These are phyloP conservation scores for Porpolomopsis calyptriformis DNA, from an alignment of 768 basidiomycete genomes.

Conservation along the genomic window DNA sequence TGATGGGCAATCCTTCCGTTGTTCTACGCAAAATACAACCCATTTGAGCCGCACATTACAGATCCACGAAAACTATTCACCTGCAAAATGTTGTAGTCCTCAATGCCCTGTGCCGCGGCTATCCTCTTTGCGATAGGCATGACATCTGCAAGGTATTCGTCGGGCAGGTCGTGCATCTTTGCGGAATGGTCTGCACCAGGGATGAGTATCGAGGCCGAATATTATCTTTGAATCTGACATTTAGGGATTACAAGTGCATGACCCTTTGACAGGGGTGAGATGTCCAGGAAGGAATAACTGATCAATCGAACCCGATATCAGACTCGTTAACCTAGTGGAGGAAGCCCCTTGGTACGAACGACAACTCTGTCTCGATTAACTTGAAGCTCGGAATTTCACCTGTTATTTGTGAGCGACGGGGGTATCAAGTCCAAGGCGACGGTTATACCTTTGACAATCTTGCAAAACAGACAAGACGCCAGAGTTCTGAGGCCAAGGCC, in stretches of 20 bases:
- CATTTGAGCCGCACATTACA: background rate
- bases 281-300: slow-evolving; percentile 86
- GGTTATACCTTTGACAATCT: slow-evolving; percentile 73
- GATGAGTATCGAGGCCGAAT: background rate
- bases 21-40: slow-evolving; percentile 19
- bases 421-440: background rate
- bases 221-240: slow-evolving; percentile 35
- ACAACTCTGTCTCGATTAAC: slow-evolving; percentile 62
- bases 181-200: slow-evolving; percentile 59
- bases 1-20: slow-evolving; percentile 51
- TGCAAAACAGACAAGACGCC: slow-evolving; percentile 82
- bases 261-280: slow-evolving; percentile 81
- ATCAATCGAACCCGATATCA: background rate
- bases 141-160: slow-evolving; percentile 68
- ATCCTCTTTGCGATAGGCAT: slow-evolving; percentile 84
- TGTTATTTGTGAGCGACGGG: slow-evolving; percentile 21
- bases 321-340: background rate
- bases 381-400: slow-evolving; percentile 88
- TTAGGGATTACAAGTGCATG: slow-evolving; percentile 92
- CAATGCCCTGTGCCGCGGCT: slow-evolving; percentile 58
- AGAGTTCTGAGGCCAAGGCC: slow-evolving; percentile 32
- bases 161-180: slow-evolving; percentile 82
- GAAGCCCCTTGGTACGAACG: slow-evolving; percentile 33
- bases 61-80: slow-evolving; percentile 12
- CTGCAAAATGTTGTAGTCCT: slow-evolving; percentile 82